Conservation (phyloP, 441 rosid genomes). For the Eruca vesicaria region DNA sequence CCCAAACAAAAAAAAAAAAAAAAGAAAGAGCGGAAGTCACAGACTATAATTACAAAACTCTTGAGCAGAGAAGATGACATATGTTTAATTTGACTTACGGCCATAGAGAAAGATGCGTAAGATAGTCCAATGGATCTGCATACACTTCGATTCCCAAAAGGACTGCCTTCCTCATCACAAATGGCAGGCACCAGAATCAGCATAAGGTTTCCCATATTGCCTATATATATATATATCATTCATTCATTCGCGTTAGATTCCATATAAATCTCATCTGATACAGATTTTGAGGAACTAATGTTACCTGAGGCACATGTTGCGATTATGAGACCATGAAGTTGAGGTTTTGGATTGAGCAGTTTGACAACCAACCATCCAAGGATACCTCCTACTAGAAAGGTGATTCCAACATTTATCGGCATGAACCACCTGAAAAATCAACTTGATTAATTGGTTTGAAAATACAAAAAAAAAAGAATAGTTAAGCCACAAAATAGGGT, state of each 20-base stretch:
- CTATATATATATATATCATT: constrained; percentile 32
- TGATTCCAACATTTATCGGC: constrained; percentile 80
- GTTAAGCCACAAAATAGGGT: not conserved
- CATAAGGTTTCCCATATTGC: constrained; percentile 78
- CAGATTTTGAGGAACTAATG: not conserved
- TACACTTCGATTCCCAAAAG: constrained; percentile 53
- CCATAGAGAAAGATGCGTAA: constrained; percentile 88
- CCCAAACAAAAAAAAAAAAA: not conserved
- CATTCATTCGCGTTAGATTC: not conserved
- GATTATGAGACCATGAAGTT: constrained; percentile 76
- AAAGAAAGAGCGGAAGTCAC: no score
- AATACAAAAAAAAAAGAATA: no score
- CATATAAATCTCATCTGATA: not conserved
- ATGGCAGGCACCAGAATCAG: constrained; percentile 73
- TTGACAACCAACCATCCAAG: constrained; percentile 88
- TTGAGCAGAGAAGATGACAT: not conserved
- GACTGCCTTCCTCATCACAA: constrained; percentile 69
- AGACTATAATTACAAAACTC: not conserved
- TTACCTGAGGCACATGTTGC: constrained; percentile 82
- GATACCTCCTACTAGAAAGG: constrained; percentile 71
- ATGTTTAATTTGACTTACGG: constrained; percentile 43
- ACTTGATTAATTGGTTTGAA: not conserved
- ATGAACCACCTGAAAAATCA: constrained; percentile 92
- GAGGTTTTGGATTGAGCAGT: constrained; percentile 62
- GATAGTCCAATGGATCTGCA: constrained; percentile 69